Percentiles rank a stretch among this genome's conserved stretches.
These are phyloP conservation scores for Tremella mesenterica DNA, from an alignment of 768 basidiomycete species.

Conservation along the genomic window DNA sequence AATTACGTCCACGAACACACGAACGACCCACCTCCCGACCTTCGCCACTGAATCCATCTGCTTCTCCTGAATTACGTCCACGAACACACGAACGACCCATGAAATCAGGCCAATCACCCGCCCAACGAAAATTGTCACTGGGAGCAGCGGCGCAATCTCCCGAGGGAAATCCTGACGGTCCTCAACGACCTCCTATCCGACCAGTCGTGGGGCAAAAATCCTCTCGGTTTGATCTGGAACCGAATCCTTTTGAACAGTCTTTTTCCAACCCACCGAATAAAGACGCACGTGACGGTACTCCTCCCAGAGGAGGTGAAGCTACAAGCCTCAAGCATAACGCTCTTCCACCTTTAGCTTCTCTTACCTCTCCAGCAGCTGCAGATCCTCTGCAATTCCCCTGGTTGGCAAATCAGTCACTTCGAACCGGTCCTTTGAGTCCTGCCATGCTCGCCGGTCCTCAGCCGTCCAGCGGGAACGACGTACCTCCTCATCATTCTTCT, in stretches of 20 bases:
- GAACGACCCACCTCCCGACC: no score
- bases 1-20: no score
- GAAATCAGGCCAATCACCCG: no score
- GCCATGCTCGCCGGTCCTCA: constrained; percentile 86
- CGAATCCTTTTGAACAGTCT: constrained; percentile 91
- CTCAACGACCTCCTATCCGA: constrained; percentile 33
- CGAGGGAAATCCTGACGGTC: constrained; percentile 9
- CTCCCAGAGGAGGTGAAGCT: constrained; percentile 45
- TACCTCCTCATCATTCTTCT: constrained; percentile 3
- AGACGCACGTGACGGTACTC: constrained; percentile 50
- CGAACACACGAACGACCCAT: no score
- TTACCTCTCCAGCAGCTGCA: constrained; percentile 40
- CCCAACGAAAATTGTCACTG: not conserved
- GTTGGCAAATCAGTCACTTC: constrained; percentile 62
- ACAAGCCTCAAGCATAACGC: constrained; percentile 36
- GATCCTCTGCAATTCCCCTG: constrained; percentile 44
- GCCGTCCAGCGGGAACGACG: constrained; percentile 17
- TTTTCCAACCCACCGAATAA: constrained; percentile 53
- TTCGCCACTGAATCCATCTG: no score
- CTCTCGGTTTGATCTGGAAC: constrained; percentile 55
- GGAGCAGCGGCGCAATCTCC: not conserved
- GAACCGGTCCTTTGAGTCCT: constrained; percentile 87
- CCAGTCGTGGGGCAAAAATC: constrained; percentile 24
- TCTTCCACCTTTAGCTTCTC: constrained; percentile 40
- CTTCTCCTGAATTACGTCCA: no score